A percentile compares a stretch with the other conserved stretches of the same genome.
Conservation (phyloP, 2,329 filamentous ascomycete genomes). For the Aspergillus puulaauensis region DNA sequence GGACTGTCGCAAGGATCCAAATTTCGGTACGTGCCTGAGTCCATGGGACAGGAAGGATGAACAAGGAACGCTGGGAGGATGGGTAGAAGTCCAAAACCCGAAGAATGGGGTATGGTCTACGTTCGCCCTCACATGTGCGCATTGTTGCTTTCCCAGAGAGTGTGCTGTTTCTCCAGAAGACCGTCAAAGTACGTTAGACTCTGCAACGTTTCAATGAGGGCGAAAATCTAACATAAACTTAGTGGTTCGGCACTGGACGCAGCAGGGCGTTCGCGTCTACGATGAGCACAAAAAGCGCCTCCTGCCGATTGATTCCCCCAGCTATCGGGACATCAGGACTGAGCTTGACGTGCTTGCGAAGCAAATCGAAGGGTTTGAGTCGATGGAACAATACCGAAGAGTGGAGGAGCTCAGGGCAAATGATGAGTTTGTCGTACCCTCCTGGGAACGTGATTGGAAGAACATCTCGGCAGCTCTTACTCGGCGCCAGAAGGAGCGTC, state of each 20-base stretch:
- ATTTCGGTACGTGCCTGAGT: not conserved
- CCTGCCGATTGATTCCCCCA: not conserved
- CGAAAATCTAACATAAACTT: not conserved
- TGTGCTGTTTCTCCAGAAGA: not conserved
- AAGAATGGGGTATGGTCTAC: not conserved
- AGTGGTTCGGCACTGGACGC: not conserved
- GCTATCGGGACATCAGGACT: not conserved
- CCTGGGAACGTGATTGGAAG: not conserved
- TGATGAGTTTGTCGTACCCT: not conserved
- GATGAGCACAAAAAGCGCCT: not conserved
- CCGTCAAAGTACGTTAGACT: not conserved
- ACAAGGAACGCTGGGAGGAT: not conserved
- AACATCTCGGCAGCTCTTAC: not conserved
- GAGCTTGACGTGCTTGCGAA: not conserved
- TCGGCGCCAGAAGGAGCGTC: not conserved
- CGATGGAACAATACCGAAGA: not conserved
- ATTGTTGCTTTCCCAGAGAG: not conserved
- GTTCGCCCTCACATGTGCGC: not conserved
- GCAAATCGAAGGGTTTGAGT: not conserved
- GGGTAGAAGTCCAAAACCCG: not conserved
- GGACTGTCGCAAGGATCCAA: not conserved
- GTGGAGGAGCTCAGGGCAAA: not conserved
- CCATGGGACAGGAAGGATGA: not conserved
- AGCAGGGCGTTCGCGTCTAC: not conserved
- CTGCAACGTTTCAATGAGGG: not conserved